Conservation (phyloP, 352 stramenopile genomes). For the Phytophthora cryptogea region DNA sequence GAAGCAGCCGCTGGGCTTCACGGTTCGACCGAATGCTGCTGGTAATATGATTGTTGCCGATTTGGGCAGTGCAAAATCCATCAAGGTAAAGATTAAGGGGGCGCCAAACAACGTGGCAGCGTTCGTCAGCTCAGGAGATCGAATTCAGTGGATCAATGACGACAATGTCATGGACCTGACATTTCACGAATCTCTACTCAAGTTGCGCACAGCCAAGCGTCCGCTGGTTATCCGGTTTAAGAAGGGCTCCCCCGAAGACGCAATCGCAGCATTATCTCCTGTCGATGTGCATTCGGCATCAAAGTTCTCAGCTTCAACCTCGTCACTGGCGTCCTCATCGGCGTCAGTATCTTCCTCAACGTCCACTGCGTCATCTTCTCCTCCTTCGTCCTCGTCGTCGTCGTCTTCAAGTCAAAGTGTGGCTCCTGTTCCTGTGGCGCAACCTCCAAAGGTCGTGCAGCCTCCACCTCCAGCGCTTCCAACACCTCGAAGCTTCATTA, state of each 20-base stretch:
- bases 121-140: constrained; percentile 66
- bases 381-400: constrained; percentile 19
- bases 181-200: constrained; percentile 85
- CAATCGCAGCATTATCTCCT: constrained; percentile 32
- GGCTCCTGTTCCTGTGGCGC: constrained; percentile 10
- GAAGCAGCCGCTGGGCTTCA: constrained; percentile 87
- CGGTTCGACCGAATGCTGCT: constrained; percentile 64
- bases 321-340: constrained; percentile 32
- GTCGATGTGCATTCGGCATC: constrained; percentile 26
- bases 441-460: constrained; percentile 30
- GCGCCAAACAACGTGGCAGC: constrained; percentile 54
- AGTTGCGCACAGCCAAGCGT: constrained; percentile 81
- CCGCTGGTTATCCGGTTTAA: constrained; percentile 87
- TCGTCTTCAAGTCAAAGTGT: constrained; percentile 9
- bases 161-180: constrained; percentile 69
- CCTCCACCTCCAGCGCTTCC: constrained; percentile 24
- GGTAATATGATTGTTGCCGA: constrained; percentile 83
- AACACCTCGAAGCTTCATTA: constrained; percentile 53
- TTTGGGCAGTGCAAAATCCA: constrained; percentile 83
- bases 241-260: constrained; percentile 57
- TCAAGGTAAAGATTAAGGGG: constrained; percentile 83
- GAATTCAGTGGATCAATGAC: constrained; percentile 86
- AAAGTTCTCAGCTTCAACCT: constrained; percentile 29
- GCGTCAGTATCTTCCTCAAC: constrained; percentile 32
- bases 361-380: constrained; percentile 25